phyloP scores from a whole-genome alignment of 352 stramenopile genomes.

The Globisporangium cylindrosporum region DNA sequence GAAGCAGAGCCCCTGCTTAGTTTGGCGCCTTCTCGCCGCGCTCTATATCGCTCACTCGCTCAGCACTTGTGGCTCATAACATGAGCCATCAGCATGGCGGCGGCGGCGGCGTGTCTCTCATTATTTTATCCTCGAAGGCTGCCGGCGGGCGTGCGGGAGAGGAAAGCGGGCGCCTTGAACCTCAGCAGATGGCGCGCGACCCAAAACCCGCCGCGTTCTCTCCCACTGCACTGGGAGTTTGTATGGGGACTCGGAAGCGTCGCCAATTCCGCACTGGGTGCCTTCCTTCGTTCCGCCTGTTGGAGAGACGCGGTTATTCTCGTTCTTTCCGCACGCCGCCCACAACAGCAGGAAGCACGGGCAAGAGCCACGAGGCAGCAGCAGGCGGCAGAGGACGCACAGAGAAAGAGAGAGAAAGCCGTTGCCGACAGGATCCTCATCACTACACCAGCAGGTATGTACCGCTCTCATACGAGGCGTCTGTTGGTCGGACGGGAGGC shows the following conservation, averaged over 20 bases:
- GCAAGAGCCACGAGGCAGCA: not conserved
- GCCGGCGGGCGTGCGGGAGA: not conserved
- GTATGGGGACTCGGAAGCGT: not conserved
- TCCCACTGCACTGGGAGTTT: conserved; percentile 4
- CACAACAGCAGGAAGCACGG: not conserved
- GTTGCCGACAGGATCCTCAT: not conserved
- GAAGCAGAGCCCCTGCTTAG: not conserved
- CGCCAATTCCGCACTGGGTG: not conserved
- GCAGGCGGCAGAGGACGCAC: not conserved
- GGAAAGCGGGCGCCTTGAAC: not conserved
- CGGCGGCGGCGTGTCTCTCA: not conserved
- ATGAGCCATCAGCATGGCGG: not conserved
- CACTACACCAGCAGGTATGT: not conserved
- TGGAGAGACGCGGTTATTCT: conserved; percentile 4
- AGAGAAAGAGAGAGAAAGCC: not conserved
- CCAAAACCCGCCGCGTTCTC: not conserved
- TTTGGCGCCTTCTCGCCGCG: not conserved
- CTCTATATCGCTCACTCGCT: not conserved
- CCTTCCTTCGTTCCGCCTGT: not conserved
- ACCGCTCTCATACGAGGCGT: not conserved
- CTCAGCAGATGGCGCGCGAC: conserved; percentile 3
- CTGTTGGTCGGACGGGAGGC: not conserved
- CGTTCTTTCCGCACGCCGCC: not conserved
- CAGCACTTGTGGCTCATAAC: not conserved
- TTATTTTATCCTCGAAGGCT: not conserved